Percentiles rank a stretch among this genome's conserved stretches.
phyloP scores from a whole-genome alignment of 1,139 yeast genomes.

The Kodamaea derodonti region DNA sequence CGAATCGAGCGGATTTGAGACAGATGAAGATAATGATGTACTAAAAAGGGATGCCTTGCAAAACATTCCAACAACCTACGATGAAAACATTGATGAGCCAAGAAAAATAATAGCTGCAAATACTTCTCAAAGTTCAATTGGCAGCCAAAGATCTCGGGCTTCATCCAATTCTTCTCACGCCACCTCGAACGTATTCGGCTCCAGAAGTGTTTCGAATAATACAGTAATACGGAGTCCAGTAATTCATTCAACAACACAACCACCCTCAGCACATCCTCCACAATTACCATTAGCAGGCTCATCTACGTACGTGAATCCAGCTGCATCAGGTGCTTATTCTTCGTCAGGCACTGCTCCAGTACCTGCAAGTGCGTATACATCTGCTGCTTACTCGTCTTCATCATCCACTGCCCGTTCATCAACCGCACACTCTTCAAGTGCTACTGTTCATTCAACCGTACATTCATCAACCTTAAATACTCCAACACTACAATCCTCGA shows the following conservation, averaged over 20 bases:
- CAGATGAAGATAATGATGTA: conserved; percentile 10
- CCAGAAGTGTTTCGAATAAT: conserved; percentile 11
- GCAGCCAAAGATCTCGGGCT: not conserved
- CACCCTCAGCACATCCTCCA: conserved; percentile 2
- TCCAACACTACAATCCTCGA: conserved; percentile 11
- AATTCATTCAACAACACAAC: conserved; percentile 7
- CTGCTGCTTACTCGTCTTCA: not conserved
- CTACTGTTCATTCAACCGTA: not conserved
- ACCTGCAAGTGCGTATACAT: not conserved
- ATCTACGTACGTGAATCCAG: not conserved
- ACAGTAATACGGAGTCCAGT: conserved; percentile 7
- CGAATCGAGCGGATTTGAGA: conserved; percentile 13
- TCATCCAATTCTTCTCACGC: conserved; percentile 1
- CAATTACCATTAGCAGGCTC: conserved; percentile 5
- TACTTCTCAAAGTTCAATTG: conserved; percentile 1
- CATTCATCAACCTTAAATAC: conserved; percentile 10
- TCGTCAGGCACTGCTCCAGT: not conserved
- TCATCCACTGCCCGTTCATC: not conserved
- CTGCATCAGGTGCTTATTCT: not conserved
- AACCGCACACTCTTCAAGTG: not conserved
- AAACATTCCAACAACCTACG: conserved; percentile 33
- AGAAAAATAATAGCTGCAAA: conserved; percentile 2
- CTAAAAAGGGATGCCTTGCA: conserved; percentile 23
- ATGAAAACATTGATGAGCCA: conserved; percentile 28
- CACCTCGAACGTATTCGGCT: conserved; percentile 2